Evolutionary conservation across 1,284 basidiomycete species (phyloP), one percentile per base, ranked within the genome.

Genomic region (Tilletia indica): DNA sequence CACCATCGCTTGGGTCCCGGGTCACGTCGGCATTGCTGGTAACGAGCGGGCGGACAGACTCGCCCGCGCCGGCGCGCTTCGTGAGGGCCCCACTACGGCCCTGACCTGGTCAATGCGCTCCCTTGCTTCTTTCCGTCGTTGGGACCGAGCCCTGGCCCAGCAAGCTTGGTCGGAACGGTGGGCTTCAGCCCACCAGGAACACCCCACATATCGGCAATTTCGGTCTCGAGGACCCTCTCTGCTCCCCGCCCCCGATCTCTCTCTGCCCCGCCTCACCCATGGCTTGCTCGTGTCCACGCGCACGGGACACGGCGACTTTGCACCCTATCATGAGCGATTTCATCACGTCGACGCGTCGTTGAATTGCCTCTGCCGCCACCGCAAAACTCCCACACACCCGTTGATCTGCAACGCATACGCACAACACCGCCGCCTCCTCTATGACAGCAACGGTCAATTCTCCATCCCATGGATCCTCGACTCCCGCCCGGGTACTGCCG

Each of bases 31-130:
- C 6, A 58, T 68, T 25, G 58, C 9, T 11, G 58, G 58, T 3
- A 72, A 72, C 31, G 71, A 72, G 70, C n/a, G 31, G 2, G 71
- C 45, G 3, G 70, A 72, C 70, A 25, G 63, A 21, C 19, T 49
- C 6, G 71, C 71, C 1, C 64, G 72, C 9, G 58, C 63, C 6
- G 63, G 63, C 16, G 63, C 63, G 51, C 51, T 6, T n/a, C 5
- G 16, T n/a, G 51, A 54, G 51, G 25, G 11, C 11, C 9, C 19
- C 19, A 19, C 9, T 48, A 19, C 11, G 11, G 11, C 11, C 47
- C 19, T 19, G 16, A 19, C 16, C 8, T 54, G 51, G 51, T 5
- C 6, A 31, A 19, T 5, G 25, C 51, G 51, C 16, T 6, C 51
- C 16, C 16, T 54, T 19, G 51, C 51, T 19, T 54, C 51, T 54